Conservation (phyloP, 2,329 filamentous ascomycete species). For the Exophiala calicioides region DNA sequence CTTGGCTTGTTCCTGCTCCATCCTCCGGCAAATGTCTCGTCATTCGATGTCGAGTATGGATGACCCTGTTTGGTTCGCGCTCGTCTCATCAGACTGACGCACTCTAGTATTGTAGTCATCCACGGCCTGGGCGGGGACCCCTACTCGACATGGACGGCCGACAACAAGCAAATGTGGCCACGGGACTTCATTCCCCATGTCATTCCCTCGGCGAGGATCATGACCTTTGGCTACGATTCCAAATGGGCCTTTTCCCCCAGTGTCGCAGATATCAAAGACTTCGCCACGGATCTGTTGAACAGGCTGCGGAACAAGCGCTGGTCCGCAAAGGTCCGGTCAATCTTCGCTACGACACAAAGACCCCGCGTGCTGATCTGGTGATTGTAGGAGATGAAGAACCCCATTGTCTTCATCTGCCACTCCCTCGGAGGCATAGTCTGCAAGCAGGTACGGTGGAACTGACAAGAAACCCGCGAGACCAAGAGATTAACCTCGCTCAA, state of each 20-base stretch:
- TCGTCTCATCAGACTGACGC: too few relatives aligned
- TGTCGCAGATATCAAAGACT: constrained; percentile 9
- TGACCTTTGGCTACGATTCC: constrained; percentile 33
- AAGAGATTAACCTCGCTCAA: not conserved
- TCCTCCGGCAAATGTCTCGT: too few relatives aligned
- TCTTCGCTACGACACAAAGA: too few relatives aligned
- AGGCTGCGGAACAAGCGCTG: constrained; percentile 5
- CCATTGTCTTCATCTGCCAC: constrained; percentile 35
- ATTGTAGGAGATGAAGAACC: too few relatives aligned
- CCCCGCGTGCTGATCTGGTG: too few relatives aligned
- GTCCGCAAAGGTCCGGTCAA: too few relatives aligned
- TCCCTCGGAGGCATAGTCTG: constrained; percentile 35
- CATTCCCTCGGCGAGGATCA: constrained; percentile 22
- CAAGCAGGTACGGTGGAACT: constrained; percentile 21
- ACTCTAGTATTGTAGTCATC: constrained; percentile 41
- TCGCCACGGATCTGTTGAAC: constrained; percentile 4
- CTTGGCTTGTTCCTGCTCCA: too few relatives aligned
- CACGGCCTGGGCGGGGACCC: constrained; percentile 40
- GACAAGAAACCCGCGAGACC: not conserved
- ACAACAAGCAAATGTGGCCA: constrained; percentile 15
- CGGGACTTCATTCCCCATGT: constrained; percentile 20
- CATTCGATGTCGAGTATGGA: too few relatives aligned
- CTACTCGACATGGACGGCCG: constrained; percentile 38
- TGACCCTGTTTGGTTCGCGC: too few relatives aligned
- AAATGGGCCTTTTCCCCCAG: constrained; percentile 18